Evolutionary conservation across 139 green algal species (phyloP).

Genomic region (Chlorella ohadii): DNA sequence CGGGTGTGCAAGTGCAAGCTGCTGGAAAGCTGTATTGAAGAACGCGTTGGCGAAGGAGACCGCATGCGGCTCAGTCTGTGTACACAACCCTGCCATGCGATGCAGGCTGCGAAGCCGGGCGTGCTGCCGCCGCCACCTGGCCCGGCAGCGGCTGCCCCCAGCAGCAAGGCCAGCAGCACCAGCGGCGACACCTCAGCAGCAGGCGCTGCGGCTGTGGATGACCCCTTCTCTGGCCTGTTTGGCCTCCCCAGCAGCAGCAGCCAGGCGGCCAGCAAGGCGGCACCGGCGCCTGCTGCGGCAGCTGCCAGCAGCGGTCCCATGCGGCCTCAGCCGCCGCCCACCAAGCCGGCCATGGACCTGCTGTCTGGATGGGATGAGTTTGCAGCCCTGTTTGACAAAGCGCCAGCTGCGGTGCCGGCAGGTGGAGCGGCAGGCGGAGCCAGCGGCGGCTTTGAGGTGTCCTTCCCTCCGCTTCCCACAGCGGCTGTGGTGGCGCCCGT

Average conservation of each 20-base stretch:
- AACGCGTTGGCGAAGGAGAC: too few species aligned
- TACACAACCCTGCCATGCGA: too few species aligned
- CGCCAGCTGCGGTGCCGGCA: neutral
- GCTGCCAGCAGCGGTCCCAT: slow-evolving; percentile 24
- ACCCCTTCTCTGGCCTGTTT: slow-evolving; percentile 32
- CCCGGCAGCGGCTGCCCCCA: neutral
- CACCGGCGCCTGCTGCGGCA: neutral
- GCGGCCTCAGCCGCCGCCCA: slow-evolving; percentile 8
- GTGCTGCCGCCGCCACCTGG: neutral
- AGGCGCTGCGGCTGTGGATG: neutral
- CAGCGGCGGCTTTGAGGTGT: neutral
- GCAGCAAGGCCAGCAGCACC: neutral
- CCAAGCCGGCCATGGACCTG: slow-evolving; percentile 26
- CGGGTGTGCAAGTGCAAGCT: too few species aligned
- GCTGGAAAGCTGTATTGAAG: too few species aligned
- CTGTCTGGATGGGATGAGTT: slow-evolving; percentile 51
- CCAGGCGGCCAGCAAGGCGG: neutral
- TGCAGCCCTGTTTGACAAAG: slow-evolving; percentile 43
- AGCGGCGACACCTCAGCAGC: neutral
- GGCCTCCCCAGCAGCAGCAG: slow-evolving; percentile 11
- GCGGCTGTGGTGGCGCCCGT: neutral
- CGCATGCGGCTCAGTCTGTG: too few species aligned
- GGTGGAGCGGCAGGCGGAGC: neutral
- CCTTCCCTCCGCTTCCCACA: neutral
- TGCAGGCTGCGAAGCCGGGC: neutral